Base-by-base conservation (phyloP, 352 stramenopile genomes). In the Thalassiosira ordinaria region DNA sequence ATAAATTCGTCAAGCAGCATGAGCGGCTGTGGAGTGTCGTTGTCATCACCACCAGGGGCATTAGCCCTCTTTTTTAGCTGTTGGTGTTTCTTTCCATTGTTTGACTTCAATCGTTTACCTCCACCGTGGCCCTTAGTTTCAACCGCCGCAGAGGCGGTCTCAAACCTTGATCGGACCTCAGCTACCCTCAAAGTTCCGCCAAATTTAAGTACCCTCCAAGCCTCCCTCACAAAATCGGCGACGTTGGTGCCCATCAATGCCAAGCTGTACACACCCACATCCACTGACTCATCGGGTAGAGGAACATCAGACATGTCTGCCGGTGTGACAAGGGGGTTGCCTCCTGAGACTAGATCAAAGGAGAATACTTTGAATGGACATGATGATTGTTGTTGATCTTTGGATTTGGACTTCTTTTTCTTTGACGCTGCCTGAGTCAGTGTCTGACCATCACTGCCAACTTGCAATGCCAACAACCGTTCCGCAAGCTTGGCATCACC, bases 211-310 rank as follows among this genome's bases (percentile, higher is more conserved):
- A 99, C 96, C 56, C 97, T 93, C 74, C 96, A 87, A 7, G 95
- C 97, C 87, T 99, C 97, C 16, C 94, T 73, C n/a, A 99, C 82
- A 89, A 99, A 99, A 75, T 99, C 96, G 24, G 93, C 90, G 41
- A 99, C 90, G 76, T 97, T 98, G 22, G 96, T 99, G 22, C 97
- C 97, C 97, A 99, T 99, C 26, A 99, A 91, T 20, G 97, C 96
- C 22, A 99, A 91, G 81, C 96, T 99, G 84, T 99, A 99, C 14
- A 99, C 93, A 14, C 87, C 97, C 62, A 99, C 95, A 85, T 99
- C 96, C 1, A 99, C 91, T 16, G 86, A 95, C 59, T 85, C 87
- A 69, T 97, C 81, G 0, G 86, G 46, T 9, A 99, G 88, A 20
- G 97, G 97, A 31, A 98, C 96, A 89, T 97, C 80, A 52, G 96